Percentiles rank a stretch among this genome's conserved stretches.
phyloP scores from a whole-genome alignment of 441 rosid genomes.

The Gossypium trilobum region DNA sequence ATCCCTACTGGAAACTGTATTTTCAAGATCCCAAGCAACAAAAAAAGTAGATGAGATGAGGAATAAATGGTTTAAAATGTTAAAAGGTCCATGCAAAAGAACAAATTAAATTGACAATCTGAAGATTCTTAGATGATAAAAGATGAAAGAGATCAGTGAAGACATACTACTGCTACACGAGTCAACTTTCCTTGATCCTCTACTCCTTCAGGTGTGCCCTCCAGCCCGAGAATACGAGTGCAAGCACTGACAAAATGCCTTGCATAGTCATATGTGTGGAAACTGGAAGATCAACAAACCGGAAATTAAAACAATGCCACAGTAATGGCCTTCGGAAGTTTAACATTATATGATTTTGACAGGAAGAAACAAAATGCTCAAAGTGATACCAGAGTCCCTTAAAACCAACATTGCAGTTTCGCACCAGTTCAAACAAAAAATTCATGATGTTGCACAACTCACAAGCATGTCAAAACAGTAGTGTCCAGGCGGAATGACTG shows the following conservation, averaged over 20 bases:
- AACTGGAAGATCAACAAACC: slow-evolving; percentile 25
- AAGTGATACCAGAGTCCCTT: too few relatives aligned
- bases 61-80: background rate
- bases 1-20: slow-evolving; percentile 74
- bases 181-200: slow-evolving; percentile 73
- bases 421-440: too few relatives aligned
- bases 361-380: too few relatives aligned
- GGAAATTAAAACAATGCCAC: too few relatives aligned
- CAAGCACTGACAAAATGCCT: slow-evolving; percentile 78
- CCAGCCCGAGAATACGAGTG: slow-evolving; percentile 74
- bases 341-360: too few relatives aligned
- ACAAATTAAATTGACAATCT: background rate
- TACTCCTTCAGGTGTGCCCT: slow-evolving; percentile 78
- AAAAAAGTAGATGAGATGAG: background rate
- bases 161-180: slow-evolving; percentile 59
- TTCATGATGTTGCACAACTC: too few relatives aligned
- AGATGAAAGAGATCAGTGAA: slow-evolving; percentile 19
- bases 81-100: background rate
- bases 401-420: too few relatives aligned
- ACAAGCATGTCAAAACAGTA: too few relatives aligned
- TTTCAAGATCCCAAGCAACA: slow-evolving; percentile 26
- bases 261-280: slow-evolving; percentile 72
- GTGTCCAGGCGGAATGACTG: too few relatives aligned
- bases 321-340: too few relatives aligned
- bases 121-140: background rate